These are phyloP conservation scores for Xenosphaeropsis pyriputrescens DNA, from an alignment of 2,329 filamentous ascomycete genomes.

Conservation along the genomic window DNA sequence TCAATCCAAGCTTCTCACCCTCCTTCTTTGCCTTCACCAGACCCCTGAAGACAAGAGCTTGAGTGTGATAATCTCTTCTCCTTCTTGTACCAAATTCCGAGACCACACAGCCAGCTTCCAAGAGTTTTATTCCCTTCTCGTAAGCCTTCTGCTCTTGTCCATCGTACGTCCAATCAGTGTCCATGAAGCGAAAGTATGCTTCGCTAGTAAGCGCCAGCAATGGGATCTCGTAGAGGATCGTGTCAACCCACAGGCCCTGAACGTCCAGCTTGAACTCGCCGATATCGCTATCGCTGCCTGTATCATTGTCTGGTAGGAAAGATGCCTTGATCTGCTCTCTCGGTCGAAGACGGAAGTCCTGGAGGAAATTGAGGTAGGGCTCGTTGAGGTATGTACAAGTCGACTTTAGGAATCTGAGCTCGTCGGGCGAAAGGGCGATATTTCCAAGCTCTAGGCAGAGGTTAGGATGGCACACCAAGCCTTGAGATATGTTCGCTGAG, in stretches of 20 bases:
- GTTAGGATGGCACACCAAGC: background rate
- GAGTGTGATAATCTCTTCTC: conserved; percentile 85
- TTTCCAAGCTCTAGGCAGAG: conserved; percentile 57
- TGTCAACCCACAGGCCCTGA: conserved; percentile 79
- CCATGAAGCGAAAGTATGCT: conserved; percentile 94
- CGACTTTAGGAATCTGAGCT: conserved; percentile 62
- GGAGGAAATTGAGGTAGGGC: conserved; percentile 69
- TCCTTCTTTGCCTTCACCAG: conserved; percentile 67
- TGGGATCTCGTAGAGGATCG: conserved; percentile 95
- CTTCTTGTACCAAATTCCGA: conserved; percentile 90
- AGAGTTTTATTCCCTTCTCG: conserved; percentile 60
- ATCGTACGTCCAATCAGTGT: conserved; percentile 80
- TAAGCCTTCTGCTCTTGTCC: conserved; percentile 78
- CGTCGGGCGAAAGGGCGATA: conserved; percentile 64
- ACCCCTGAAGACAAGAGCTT: conserved; percentile 80
- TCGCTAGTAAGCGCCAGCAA: conserved; percentile 85
- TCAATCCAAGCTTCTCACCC: conserved; percentile 44
- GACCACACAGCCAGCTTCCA: conserved; percentile 74
- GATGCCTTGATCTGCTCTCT: conserved; percentile 62
- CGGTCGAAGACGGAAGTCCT: conserved; percentile 68
- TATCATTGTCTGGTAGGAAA: conserved; percentile 34
- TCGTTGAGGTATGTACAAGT: conserved; percentile 69
- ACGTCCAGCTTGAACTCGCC: conserved; percentile 69
- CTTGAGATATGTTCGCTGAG: background rate
- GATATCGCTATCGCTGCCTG: conserved; percentile 45